Evolutionary conservation across 2,329 filamentous ascomycete genomes (phyloP), one percentile per base, ranked within the genome.

Genomic region (Fusarium liriodendri): DNA sequence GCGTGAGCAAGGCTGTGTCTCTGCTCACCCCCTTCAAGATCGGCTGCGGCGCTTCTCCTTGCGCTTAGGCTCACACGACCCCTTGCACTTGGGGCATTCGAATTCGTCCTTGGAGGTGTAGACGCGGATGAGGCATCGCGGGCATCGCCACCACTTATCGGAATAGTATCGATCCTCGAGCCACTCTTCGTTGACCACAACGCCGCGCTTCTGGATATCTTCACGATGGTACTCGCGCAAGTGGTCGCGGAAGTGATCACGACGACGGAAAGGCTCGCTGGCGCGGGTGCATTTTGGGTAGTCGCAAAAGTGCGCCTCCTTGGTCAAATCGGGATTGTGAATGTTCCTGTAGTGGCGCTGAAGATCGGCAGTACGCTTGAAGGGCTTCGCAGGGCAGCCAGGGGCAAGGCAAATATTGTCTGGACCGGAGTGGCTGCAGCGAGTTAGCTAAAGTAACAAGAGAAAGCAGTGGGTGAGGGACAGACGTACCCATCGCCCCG

Each of bases 211-310:
- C 73, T 83, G 81, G 37, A 89, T 84, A 69, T 89, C 87, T 76
- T 91, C 89, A 64, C 83, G 83, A 82, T 91, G 89, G 70, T 83
- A 88, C 54, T 88, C 85, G 35, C 89, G 85, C 40, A 89, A 84
- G 77, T 91, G 89, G 66, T 89, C 88, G 40, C 89, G 84, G 77
- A 85, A 89, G 80, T 90, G 89, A 71, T 91, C 89, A 35, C 86
- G 84, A 37, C 89, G 85, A 73, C 84, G 83, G 75, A 90, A 90
- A 2, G 88, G 85, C 3, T 84, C 80, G 7, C 78, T 77, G 32
- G 80, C 80, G 9, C 89, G 85, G 27, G 78, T 69, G 77, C 89
- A 90, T 61, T 79, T 82, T 20, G 81, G 78, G 74, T 89, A 89
- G 82, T 90, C 88, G 79, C 89, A 91, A 22, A 77, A 79, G 75